Evolutionary conservation across 768 basidiomycete species (phyloP), one percentile per base, ranked within the genome.

Genomic region (Kwoniella heveanensis): DNA sequence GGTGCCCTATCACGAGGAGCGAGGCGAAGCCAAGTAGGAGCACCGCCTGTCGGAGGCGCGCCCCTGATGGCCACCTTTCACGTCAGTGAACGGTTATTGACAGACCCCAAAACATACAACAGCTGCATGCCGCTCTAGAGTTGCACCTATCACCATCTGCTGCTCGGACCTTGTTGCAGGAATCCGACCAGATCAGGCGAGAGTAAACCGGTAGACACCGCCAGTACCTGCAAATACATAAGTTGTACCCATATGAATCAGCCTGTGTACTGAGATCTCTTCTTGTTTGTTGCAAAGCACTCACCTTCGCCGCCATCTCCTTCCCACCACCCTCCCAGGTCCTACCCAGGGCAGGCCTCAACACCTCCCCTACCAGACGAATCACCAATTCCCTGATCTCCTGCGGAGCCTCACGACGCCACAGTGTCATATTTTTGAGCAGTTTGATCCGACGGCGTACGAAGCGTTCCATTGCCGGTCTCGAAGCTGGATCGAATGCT

Each of bases 251-350:
- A 1, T 15, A 48, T 1, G n/a, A n/a, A n/a, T n/a, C n/a, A 17
- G 24, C 5, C 7, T 12, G 22, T 27, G 37, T 13, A 37, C 19
- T 22, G 4, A 9, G 5, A 22, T 8, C 25, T 9, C 22, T 17
- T 22, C 22, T 4, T 24, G 15, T 63, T 30, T 32, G 32, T 32
- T 5, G 2, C 24, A 30, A 26, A 25, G 25, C 32, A 69, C 78
- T 60, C 65, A 90, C 90, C 85, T 85, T 86, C 27, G 80, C 82
- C 60, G 85, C 81, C 62, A 85, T 80, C 39, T 86, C 86, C 77
- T 88, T 84, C 1, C 91, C 91, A 12, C 93, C 92, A 37, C 90
- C 88, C 47, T 91, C 90, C 93, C 92, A 96, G 9, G 89, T 89
- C 60, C 83, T 84, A 64, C 86, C 84, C 5, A 91, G 88, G 29